Base-by-base conservation (phyloP, 2,329 filamentous ascomycete genomes). In the Penicillium thymicola region DNA sequence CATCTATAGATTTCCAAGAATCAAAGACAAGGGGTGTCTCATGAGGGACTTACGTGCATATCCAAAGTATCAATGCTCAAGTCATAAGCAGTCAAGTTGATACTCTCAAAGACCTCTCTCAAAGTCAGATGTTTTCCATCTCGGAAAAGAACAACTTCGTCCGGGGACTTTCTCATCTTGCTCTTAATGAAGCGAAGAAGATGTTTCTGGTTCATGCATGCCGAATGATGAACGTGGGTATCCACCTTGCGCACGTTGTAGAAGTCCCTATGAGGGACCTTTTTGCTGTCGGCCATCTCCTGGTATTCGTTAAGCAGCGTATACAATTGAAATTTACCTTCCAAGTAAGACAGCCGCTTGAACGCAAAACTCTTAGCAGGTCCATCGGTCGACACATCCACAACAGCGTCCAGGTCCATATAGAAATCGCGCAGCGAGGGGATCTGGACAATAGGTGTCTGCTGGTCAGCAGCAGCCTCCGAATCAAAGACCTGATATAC, bases 141-240 rank as follows among this genome's bases (percentile, higher is more conserved):
- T 70, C 94, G 85, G 74, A 87, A 95, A 43, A 99, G 83, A 7
- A 99, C 94, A 32, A 94, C 86, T 76, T 99, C 94, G 68, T 97
- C 90, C 0, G 92, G 92, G 18, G 85, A 94, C 75, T 96, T 99
- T 83, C 97, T 97, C 91, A 99, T 97, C 78, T 99, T 99, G 76
- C 92, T 96, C 77, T 99, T 99, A 80, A 99, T 99, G 76, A 99
- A 99, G 53, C 94, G 90, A 59, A 99, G 80, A 55, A 99, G 78
- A 82, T 99, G 94, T 77, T 99, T 99, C 75, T 99, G 94, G 71
- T 99, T 99, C 94, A 99, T 99, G 73, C 94, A 99, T 25, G 94
- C 94, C 16, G 94, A 99, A 75, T 99, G 94, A 72, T 99, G 94
- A 66, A 99, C 94, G 81, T 99, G 94, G 9, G 94, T 99, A 71